Percentiles rank a stretch among this genome's conserved stretches.
phyloP scores from a whole-genome alignment of 192 early-diverging fungal genomes.

The Mortierella claussenii region DNA sequence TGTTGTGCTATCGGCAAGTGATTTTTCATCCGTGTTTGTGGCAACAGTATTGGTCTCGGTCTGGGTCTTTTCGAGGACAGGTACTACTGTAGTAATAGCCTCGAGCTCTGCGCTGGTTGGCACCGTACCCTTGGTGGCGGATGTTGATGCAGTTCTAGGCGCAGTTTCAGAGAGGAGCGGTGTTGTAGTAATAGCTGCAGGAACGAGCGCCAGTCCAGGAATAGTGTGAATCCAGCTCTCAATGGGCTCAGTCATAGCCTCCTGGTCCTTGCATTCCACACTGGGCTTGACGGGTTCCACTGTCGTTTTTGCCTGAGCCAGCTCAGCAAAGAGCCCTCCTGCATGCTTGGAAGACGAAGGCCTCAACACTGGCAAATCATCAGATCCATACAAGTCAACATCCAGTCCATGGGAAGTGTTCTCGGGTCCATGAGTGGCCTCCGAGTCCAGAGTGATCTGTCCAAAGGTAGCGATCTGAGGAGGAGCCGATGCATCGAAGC shows the following conservation, averaged over 20 bases:
- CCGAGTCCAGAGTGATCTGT: neutral
- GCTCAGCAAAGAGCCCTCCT: conserved; percentile 50
- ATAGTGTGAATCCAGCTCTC: conserved; percentile 51
- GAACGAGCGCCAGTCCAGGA: conserved; percentile 24
- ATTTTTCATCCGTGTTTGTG: conserved; percentile 13
- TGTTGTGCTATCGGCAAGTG: neutral
- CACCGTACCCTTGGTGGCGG: neutral
- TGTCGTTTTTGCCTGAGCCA: conserved; percentile 37
- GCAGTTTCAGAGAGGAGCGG: neutral
- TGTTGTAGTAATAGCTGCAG: neutral
- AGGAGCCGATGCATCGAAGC: neutral
- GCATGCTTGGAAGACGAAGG: conserved; percentile 8
- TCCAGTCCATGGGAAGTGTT: neutral
- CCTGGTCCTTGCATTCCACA: conserved; percentile 43
- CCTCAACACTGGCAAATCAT: neutral
- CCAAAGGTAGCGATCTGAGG: neutral
- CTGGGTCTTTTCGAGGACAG: neutral
- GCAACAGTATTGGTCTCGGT: conserved; percentile 4
- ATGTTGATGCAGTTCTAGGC: neutral
- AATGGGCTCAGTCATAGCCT: conserved; percentile 43
- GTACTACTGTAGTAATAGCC: neutral
- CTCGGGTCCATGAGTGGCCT: neutral
- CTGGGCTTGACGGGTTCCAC: conserved; percentile 11
- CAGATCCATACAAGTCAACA: neutral
- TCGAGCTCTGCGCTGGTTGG: neutral